Conservation (phyloP, 148 eudicot genomes). For the Rhododendron kiyosumense region DNA sequence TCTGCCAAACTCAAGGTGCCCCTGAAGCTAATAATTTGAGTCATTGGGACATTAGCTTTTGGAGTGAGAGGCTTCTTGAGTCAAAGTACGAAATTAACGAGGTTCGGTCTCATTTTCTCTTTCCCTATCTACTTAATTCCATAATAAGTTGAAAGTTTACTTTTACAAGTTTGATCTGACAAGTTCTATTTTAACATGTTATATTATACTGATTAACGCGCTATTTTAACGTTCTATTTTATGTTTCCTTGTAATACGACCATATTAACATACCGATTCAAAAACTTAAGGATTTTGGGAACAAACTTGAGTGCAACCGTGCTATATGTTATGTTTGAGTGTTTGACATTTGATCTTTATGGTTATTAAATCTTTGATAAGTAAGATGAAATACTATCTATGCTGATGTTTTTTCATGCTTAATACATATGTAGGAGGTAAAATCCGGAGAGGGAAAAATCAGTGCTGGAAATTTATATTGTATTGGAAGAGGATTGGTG, state of each 20-base stretch:
- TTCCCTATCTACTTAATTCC: not conserved
- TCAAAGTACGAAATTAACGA: conserved; percentile 91
- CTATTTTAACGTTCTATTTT: not conserved
- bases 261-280: not conserved
- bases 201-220: not conserved
- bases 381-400: not conserved
- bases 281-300: not conserved
- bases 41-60: conserved; percentile 82
- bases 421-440: not conserved
- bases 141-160: not conserved
- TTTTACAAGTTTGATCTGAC: not conserved
- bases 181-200: not conserved
- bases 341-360: not conserved
- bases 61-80: conserved; percentile 99
- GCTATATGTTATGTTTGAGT: not conserved
- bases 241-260: not conserved
- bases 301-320: not conserved
- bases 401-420: not conserved
- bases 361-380: not conserved
- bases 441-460: not conserved
- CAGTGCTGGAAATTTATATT: not conserved
- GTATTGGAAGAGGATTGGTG: not conserved
- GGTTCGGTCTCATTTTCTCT: conserved; percentile 38
- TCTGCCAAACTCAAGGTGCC: conserved; percentile 73
- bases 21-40: conserved; percentile 70